Evolutionary conservation across 2,329 filamentous ascomycete genomes (phyloP).

Genomic region (Hymenoscyphus scutula): DNA sequence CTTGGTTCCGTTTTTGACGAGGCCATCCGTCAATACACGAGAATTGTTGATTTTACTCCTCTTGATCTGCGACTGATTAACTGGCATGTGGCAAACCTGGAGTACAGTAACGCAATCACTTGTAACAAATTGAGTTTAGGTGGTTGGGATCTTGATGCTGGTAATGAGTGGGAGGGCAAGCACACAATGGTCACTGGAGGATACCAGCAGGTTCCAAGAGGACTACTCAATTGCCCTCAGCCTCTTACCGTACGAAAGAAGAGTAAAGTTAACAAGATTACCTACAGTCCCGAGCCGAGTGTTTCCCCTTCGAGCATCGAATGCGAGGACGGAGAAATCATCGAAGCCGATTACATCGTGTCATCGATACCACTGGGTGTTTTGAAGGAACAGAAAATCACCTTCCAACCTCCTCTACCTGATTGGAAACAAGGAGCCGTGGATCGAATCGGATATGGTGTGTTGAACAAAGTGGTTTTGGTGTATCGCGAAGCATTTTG

Average conservation of each 20-base stretch:
- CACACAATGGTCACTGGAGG: constrained; percentile 93
- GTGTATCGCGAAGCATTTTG: constrained; percentile 90
- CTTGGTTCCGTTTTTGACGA: constrained; percentile 90
- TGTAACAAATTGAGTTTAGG: constrained; percentile 82
- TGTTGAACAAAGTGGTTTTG: constrained; percentile 92
- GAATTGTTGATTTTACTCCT: constrained; percentile 76
- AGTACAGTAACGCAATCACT: constrained; percentile 94
- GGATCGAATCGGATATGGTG: constrained; percentile 81
- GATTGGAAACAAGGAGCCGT: constrained; percentile 81
- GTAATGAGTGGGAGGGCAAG: constrained; percentile 94
- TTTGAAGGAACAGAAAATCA: constrained; percentile 75
- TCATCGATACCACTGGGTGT: constrained; percentile 89
- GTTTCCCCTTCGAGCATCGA: constrained; percentile 58
- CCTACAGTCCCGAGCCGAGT: constrained; percentile 52
- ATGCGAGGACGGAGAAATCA: constrained; percentile 71
- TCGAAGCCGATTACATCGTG: constrained; percentile 88
- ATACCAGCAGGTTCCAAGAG: constrained; percentile 90
- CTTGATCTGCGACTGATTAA: constrained; percentile 90
- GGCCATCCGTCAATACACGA: constrained; percentile 83
- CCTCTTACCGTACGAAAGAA: constrained; percentile 75
- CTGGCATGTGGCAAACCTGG: constrained; percentile 97
- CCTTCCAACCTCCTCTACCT: constrained; percentile 90
- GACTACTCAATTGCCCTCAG: constrained; percentile 73
- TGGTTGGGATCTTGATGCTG: constrained; percentile 95
- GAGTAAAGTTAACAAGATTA: constrained; percentile 69